These are phyloP conservation scores for Striga asiatica DNA, from an alignment of 257 asterid genomes.

Conservation along the genomic window DNA sequence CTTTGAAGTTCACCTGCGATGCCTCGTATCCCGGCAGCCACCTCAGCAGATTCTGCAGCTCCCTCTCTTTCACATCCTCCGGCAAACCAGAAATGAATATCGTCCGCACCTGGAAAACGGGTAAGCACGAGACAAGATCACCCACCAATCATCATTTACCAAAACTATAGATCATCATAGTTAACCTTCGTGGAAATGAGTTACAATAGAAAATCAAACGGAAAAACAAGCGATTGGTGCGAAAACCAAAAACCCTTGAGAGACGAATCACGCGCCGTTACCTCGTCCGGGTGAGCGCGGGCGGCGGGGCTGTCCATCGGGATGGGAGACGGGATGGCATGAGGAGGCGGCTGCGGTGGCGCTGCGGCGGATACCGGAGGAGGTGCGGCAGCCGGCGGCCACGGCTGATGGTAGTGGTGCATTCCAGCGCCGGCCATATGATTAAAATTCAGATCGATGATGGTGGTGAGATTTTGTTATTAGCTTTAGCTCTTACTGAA, in stretches of 20 bases:
- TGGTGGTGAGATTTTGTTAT: not conserved
- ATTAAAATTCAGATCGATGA: constrained; percentile 6
- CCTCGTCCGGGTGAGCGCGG: constrained; percentile 20
- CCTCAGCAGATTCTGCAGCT: constrained; percentile 82
- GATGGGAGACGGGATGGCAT: constrained; percentile 18
- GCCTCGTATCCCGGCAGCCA: constrained; percentile 99
- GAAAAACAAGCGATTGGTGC: not conserved
- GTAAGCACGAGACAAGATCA: not conserved
- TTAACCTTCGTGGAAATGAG: too few relatives aligned
- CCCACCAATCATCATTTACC: not conserved
- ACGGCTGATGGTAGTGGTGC: constrained; percentile 62
- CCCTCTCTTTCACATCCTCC: constrained; percentile 96
- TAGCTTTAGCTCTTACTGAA: not conserved
- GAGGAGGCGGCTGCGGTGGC: constrained; percentile 17
- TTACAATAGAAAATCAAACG: not conserved
- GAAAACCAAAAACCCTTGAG: not conserved
- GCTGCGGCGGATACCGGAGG: constrained; percentile 26
- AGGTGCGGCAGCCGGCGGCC: constrained; percentile 42
- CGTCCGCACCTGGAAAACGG: constrained; percentile 55
- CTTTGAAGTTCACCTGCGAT: constrained; percentile 93
- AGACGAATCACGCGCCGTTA: not conserved
- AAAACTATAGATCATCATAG: not conserved
- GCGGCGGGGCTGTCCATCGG: constrained; percentile 23
- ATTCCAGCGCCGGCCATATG: constrained; percentile 41
- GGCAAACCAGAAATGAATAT: constrained; percentile 92